Base-by-base conservation (phyloP, 2,329 filamentous ascomycete genomes). In the Exophiala sp. region DNA sequence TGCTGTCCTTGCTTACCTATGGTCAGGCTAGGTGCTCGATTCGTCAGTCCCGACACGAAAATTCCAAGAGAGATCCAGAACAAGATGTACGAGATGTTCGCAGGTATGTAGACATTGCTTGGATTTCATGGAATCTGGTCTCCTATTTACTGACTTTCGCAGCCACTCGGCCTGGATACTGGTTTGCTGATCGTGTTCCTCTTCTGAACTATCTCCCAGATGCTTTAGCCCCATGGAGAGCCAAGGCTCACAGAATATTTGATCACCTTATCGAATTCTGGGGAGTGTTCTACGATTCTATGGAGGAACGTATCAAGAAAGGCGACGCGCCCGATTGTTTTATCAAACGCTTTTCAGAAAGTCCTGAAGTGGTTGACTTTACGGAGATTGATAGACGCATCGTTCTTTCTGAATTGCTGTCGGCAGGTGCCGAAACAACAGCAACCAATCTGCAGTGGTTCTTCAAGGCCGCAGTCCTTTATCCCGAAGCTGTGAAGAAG, bases 401-500 rank as follows among this genome's bases (percentile, higher is more conserved):
- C 21, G 16, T 47, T 29, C n/a, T 57, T 57, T 36, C 36, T n/a
- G 42, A 54, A 35, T 40, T 42, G 16, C 50, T 57, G 47, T 41
- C 51, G 5, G 55, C 50, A 10, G 55, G 50, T 21, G 43, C 55
- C 12, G 55, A 58, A 29, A 58, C 55, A 12, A 58, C 55, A 5
- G 50, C 47, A 5, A 58, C 50, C 1, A 50, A 51, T 14, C 55
- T 58, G 3, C 55, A 58, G 33, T 54, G 51, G 51, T 54, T 58
- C 47, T 54, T 58, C 43, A 58, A 54, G 32, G 55, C 55, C 8
- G 44, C 47, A 3, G 35, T 58, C 7, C 14, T 73, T 6, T 76
- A 74, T 61, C 86, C 85, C 0, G 74, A 78, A 1, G 74, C 75
- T 1, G 82, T 85, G 57, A 71, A 71, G 39, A 57, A 60, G 42